These are phyloP conservation scores for Talaromyces funiculosus DNA, from an alignment of 2,329 filamentous ascomycete genomes.

Conservation along the genomic window DNA sequence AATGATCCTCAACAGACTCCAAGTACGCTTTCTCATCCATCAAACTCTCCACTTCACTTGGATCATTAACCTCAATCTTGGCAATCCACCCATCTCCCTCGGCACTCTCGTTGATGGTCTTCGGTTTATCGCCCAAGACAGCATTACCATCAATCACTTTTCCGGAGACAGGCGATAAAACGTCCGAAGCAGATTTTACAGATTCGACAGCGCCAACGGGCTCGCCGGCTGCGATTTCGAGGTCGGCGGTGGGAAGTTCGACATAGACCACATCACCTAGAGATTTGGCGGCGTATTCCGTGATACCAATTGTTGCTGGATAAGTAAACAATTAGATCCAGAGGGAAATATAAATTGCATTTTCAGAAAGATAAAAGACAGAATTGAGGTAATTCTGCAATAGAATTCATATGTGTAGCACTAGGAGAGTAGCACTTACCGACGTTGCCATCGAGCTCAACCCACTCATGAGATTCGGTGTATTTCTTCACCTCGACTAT, in stretches of 20 bases:
- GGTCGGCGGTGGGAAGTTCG: constrained; percentile 72
- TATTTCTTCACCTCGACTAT: constrained; percentile 63
- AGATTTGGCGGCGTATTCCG: constrained; percentile 81
- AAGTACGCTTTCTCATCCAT: constrained; percentile 77
- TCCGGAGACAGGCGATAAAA: constrained; percentile 80
- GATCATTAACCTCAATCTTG: constrained; percentile 71
- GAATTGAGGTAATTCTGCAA: neutral
- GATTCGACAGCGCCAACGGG: constrained; percentile 92
- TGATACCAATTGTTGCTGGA: constrained; percentile 70
- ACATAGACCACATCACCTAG: constrained; percentile 97
- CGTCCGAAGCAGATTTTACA: constrained; percentile 97
- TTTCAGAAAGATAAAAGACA: no score
- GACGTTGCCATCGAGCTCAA: constrained; percentile 77
- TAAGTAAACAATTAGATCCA: neutral
- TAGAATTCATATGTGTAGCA: neutral
- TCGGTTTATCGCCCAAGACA: constrained; percentile 75
- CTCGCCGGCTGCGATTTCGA: constrained; percentile 69
- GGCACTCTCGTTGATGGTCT: constrained; percentile 80
- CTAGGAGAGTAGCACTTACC: constrained; percentile 43
- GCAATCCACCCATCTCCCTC: constrained; percentile 93
- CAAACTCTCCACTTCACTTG: constrained; percentile 64
- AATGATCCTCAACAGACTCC: constrained; percentile 57
- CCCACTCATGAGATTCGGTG: constrained; percentile 97
- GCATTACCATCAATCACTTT: constrained; percentile 69
- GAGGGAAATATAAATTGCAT: neutral